Conservation (phyloP, 1,284 basidiomycete genomes). For the Ustilago hordei region DNA sequence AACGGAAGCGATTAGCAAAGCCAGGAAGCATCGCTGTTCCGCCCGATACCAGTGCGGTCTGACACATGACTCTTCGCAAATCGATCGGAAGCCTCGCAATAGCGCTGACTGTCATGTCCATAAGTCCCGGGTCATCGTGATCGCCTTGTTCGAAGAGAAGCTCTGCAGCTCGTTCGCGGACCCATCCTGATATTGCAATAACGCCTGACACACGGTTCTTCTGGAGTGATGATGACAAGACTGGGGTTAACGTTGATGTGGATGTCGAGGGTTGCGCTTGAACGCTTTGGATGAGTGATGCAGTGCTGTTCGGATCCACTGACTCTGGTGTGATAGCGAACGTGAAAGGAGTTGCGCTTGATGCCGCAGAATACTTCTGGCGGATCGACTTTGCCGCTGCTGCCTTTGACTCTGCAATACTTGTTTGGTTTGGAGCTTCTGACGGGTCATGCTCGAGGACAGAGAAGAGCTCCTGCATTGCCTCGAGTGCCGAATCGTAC, state of each 20-base stretch:
- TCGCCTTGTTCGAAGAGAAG: constrained; percentile 90
- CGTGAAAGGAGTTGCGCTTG: constrained; percentile 38
- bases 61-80: constrained; percentile 82
- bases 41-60: constrained; percentile 84
- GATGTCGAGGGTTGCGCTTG: constrained; percentile 12
- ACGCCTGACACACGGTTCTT: constrained; percentile 71
- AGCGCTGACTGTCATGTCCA: constrained; percentile 80
- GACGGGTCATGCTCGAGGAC: constrained; percentile 17
- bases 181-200: constrained; percentile 90
- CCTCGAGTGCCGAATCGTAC: constrained; percentile 14
- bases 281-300: constrained; percentile 38
- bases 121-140: constrained; percentile 75
- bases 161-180: constrained; percentile 89
- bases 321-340: constrained; percentile 25
- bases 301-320: constrained; percentile 30
- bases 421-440: background rate
- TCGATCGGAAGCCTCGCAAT: constrained; percentile 79
- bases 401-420: background rate
- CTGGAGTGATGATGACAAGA: constrained; percentile 73
- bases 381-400: constrained; percentile 8
- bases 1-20: constrained; percentile 85
- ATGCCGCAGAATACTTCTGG: constrained; percentile 17
- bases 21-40: constrained; percentile 92
- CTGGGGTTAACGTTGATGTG: constrained; percentile 21
- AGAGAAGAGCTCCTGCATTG: constrained; percentile 23